phyloP scores from a whole-genome alignment of 495 filamentous ascomycete genomes.

The Chaetomium fimeti region DNA sequence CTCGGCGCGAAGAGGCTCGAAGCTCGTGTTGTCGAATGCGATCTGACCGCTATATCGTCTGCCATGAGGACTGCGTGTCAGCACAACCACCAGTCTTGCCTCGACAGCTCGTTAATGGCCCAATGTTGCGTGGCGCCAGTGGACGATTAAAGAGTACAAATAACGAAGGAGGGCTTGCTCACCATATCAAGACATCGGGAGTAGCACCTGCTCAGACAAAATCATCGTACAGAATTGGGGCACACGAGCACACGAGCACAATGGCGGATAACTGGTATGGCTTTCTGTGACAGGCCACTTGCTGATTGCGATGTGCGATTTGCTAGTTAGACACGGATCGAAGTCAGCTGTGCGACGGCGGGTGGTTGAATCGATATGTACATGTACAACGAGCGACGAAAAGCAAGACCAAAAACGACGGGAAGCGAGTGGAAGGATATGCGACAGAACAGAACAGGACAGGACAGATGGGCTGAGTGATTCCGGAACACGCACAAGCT shows the following conservation, averaged over 20 bases:
- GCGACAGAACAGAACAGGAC: not conserved
- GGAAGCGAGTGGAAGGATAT: slow-evolving; percentile 1
- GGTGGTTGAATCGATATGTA: not conserved
- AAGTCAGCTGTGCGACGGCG: not conserved
- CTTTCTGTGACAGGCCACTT: not conserved
- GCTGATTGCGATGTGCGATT: slow-evolving; percentile 5
- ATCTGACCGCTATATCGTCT: slow-evolving; percentile 4
- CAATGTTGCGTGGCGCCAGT: not conserved
- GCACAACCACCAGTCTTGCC: not conserved
- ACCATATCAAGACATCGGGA: slow-evolving; percentile 12
- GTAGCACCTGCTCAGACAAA: slow-evolving; percentile 5
- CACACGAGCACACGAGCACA: not conserved
- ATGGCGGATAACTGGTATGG: not conserved
- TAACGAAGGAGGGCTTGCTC: not conserved
- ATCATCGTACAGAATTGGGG: not conserved
- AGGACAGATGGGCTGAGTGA: not conserved
- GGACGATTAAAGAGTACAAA: not conserved
- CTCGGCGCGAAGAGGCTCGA: not conserved
- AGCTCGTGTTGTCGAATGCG: not conserved
- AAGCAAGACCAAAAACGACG: not conserved
- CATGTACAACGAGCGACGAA: slow-evolving; percentile 5
- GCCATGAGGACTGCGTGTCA: slow-evolving; percentile 5
- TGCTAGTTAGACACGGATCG: not conserved
- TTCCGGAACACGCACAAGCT: not conserved
- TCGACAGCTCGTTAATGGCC: not conserved